These are phyloP conservation scores for Lecanicillium sp. DNA, from an alignment of 2,329 filamentous ascomycete species.

Conservation along the genomic window DNA sequence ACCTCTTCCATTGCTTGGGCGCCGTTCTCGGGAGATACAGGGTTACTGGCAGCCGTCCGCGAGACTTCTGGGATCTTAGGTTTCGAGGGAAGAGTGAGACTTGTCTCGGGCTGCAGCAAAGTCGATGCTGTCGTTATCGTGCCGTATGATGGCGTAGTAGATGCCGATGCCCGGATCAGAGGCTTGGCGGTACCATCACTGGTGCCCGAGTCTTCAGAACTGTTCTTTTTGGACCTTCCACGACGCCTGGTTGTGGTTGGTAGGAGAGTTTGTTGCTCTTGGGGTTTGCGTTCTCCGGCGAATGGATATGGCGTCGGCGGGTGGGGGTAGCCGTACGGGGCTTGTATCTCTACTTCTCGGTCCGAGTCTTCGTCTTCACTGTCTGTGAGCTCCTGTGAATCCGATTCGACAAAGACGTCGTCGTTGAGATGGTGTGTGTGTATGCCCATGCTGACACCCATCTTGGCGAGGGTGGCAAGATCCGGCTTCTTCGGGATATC, in stretches of 20 bases:
- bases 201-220: neutral
- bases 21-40: neutral
- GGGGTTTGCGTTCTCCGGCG: neutral
- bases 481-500: slow-evolving; percentile 57
- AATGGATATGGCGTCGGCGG: slow-evolving; percentile 6
- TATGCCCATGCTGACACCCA: slow-evolving; percentile 66
- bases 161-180: neutral
- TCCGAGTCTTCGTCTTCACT: slow-evolving; percentile 27
- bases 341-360: slow-evolving; percentile 25
- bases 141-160: slow-evolving; percentile 4
- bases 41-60: neutral
- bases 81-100: neutral
- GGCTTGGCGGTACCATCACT: neutral
- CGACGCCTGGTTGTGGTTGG: neutral
- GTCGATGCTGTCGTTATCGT: slow-evolving; percentile 8
- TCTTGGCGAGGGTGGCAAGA: slow-evolving; percentile 42
- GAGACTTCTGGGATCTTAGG: slow-evolving; percentile 13
- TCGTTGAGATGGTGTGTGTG: slow-evolving; percentile 66
- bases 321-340: slow-evolving; percentile 4
- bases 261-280: neutral
- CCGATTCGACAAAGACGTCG: slow-evolving; percentile 46
- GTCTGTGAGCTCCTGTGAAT: slow-evolving; percentile 26
- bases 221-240: neutral
- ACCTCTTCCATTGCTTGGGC: neutral
- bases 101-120: slow-evolving; percentile 1